Evolutionary conservation across 2,329 filamentous ascomycete genomes (phyloP), one percentile per base, ranked within the genome.

Genomic region (Xylaria arbuscula): DNA sequence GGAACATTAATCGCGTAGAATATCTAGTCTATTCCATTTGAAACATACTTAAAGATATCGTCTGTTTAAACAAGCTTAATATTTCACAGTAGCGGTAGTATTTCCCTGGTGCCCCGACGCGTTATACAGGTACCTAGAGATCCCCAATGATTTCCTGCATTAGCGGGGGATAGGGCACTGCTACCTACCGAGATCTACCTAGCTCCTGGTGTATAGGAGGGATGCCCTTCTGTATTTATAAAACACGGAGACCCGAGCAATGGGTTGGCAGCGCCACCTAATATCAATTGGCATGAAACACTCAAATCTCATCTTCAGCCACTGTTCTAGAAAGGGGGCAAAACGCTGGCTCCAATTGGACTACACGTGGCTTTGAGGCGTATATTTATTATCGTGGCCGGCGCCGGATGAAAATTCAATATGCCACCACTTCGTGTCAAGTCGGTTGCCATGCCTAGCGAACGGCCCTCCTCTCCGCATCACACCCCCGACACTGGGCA

Each of bases 361-460:
- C 53, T 22, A 61, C 55, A 28, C 28, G 54, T 19, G 22, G 36
- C 13, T 32, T 57, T 45, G 36, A 15, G 55, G 45, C 38, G 38
- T n/a, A 32, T 47, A 42, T 42, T 55, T 17, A 50, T 54, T 38
- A 38, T 47, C 38, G 22, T 54, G 36, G 63, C 56, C 32, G 48
- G 56, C 28, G 55, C 28, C 57, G 3, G 45, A 59, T 22, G 42
- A 53, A 67, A 64, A 45, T 45, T 54, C 34, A 57, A 61, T 57
- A 72, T 59, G 34, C 80, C 80, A 77, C 81, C 81, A 8, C 72
- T 83, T 66, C 82, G 82, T 73, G 81, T 83, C 72, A 83, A 80
- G 73, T 80, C 80, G 63, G 77, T 78, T 58, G 78, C 76, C 40
- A 62, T 75, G 48, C 68, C 74, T 3, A 74, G 70, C 13, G 78